Conservation (phyloP, 208 protist species). For the Trypanosoma scelopori region DNA sequence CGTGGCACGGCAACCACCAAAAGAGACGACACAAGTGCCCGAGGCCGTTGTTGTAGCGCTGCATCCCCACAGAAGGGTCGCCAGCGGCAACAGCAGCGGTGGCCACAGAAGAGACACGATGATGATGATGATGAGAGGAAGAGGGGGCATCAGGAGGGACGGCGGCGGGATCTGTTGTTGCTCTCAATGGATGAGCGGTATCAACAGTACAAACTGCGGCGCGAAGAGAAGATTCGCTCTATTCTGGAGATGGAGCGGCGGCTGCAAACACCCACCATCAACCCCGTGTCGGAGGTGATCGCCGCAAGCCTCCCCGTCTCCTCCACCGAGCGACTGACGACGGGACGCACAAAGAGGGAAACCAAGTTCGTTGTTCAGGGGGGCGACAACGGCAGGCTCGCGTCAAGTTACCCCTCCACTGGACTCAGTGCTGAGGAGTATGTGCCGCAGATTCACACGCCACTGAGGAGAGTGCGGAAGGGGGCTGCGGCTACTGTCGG, state of each 20-base stretch:
- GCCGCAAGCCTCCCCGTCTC: conserved; percentile 26
- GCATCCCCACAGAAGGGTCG: too few relatives aligned
- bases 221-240: conserved; percentile 26
- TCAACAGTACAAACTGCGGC: conserved; percentile 11
- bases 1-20: too few relatives aligned
- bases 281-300: conserved; percentile 38
- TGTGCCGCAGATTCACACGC: not conserved
- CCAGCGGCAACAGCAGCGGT: too few relatives aligned
- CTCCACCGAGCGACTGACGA: conserved; percentile 26
- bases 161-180: conserved; percentile 4
- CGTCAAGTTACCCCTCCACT: not conserved
- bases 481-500: too few relatives aligned
- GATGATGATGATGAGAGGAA: too few relatives aligned
- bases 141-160: too few relatives aligned
- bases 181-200: conserved; percentile 12
- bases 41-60: too few relatives aligned
- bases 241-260: conserved; percentile 27
- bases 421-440: not conserved
- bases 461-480: not conserved
- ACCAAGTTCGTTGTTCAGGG: not conserved
- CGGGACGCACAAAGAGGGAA: not conserved
- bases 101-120: too few relatives aligned
- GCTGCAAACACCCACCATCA: conserved; percentile 34
- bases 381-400: not conserved
- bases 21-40: too few relatives aligned